A percentile compares a stretch with the other conserved stretches of the same genome.
phyloP scores from a whole-genome alignment of 495 filamentous ascomycete species.

The Xylaria curta region DNA sequence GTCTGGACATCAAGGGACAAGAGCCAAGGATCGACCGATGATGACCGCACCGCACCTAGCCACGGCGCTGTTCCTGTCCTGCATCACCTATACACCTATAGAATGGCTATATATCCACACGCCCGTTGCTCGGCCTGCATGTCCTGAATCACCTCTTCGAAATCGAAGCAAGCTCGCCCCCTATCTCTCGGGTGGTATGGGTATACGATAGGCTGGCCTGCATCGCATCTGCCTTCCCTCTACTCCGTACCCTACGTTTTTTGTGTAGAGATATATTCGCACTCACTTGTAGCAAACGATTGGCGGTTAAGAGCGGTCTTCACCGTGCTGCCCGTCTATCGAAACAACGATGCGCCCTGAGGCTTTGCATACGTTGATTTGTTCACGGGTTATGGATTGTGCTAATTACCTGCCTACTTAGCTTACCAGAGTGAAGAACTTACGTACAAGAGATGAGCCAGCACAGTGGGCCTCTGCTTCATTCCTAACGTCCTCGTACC shows the following conservation, averaged over 20 bases:
- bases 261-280: background rate
- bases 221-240: conserved; percentile 2
- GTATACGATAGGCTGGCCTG: background rate
- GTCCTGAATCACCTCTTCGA: background rate
- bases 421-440: background rate
- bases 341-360: background rate
- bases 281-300: background rate
- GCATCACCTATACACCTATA: background rate
- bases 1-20: background rate
- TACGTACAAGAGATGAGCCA: background rate
- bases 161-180: background rate
- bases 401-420: background rate
- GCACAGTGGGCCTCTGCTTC: background rate
- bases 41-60: conserved; percentile 6
- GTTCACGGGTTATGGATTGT: background rate
- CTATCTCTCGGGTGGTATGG: background rate
- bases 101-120: background rate
- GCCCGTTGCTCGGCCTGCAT: background rate
- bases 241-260: background rate
- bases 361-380: background rate
- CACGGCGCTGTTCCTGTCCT: conserved; percentile 23
- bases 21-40: conserved; percentile 10
- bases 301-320: background rate
- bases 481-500: background rate
- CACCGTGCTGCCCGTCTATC: background rate